These are phyloP conservation scores for Stereocaulon alpinum DNA, from an alignment of 495 filamentous ascomycete species.

Conservation along the genomic window DNA sequence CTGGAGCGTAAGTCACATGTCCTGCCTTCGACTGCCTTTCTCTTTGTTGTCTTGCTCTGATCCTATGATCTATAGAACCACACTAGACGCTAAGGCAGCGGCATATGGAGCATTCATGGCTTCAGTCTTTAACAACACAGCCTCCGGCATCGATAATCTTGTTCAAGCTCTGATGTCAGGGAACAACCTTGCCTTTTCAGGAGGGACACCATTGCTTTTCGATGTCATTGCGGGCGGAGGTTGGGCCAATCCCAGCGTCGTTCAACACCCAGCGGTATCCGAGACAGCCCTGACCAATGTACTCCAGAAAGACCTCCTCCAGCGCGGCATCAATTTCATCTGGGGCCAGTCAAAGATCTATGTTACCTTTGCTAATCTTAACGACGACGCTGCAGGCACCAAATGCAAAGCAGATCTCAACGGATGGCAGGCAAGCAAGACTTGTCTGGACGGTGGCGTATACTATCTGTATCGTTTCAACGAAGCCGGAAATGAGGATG, in stretches of 20 bases:
- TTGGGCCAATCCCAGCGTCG: neutral
- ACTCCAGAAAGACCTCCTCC: conserved; percentile 3
- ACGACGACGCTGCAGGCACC: neutral
- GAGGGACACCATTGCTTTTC: neutral
- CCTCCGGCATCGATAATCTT: neutral
- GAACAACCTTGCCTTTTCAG: neutral
- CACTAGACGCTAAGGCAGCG: neutral
- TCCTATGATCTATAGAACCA: neutral
- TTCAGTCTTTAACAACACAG: neutral
- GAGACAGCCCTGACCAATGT: neutral
- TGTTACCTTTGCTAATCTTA: conserved; percentile 4
- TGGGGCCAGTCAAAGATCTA: conserved; percentile 8
- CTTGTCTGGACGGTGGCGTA: neutral
- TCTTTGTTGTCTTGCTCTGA: neutral
- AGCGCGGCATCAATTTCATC: neutral
- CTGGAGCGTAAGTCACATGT: neutral
- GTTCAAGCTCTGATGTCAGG: neutral
- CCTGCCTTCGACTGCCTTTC: neutral
- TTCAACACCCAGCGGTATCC: neutral
- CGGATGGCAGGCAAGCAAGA: neutral
- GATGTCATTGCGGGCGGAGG: conserved; percentile 2
- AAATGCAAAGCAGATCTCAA: conserved; percentile 4
- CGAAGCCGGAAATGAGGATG: neutral
- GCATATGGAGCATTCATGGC: neutral
- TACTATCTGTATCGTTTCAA: conserved; percentile 9